Evolutionary conservation across 2,329 filamentous ascomycete genomes (phyloP), one percentile per base, ranked within the genome.

Genomic region (Trichoderma sp.): DNA sequence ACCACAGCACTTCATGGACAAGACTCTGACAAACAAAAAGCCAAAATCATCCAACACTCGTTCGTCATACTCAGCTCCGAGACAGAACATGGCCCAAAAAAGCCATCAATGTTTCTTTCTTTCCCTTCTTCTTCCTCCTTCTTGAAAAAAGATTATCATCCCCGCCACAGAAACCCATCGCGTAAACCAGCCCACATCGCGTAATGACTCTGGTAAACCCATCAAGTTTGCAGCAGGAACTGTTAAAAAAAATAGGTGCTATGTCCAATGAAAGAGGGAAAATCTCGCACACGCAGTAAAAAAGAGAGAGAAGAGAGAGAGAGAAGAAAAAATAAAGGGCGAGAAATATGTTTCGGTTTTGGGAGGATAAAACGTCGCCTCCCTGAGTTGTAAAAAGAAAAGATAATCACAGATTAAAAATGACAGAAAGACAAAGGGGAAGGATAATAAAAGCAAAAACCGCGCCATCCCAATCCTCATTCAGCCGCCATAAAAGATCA

Each of bases 401-500:
- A 59, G 20, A 62, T 61, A 72, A 69, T 55, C 55, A 63, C 68
- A 71, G 34, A 66, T 65, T 71, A 58, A 71, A 65, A 58, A 59
- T 65, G 43, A 72, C 36, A 64, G 50, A 47, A 65, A 28, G 47
- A 50, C 43, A 72, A 62, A 70, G 64, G 23, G 23, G 17, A 32
- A 64, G 23, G 32, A 36, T 58, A 58, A 72, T 57, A 64, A 70
- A 70, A 58, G 43, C 20, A 28, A 70, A 43, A 72, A 32, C 67
- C 47, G 71, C 71, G 71, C 71, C 71, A 61, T 70, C 67, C 71
- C 67, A 65, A 34, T 63, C 58, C 55, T 68, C 71, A 59, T 65
- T 71, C 68, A 59, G 62, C 62, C 63, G 47, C 71, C 62, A 64
- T 73, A 71, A 68, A 53, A 55, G 50, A 65, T 58, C 66, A 69